phyloP scores from a whole-genome alignment of 164 flowering plant species.

The Aristolochia californica region DNA sequence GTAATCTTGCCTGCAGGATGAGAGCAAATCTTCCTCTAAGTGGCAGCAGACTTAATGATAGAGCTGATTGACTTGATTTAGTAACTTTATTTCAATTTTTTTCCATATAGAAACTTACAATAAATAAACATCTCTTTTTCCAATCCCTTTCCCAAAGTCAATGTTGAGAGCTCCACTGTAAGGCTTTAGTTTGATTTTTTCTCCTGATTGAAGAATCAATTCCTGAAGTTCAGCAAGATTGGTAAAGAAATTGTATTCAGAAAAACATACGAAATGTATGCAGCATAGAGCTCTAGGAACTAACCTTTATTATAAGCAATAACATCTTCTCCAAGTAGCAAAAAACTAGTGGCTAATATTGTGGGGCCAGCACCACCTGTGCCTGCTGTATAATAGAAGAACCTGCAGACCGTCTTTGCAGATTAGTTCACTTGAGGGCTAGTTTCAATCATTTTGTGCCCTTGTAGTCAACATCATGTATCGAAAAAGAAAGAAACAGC shows the following conservation, averaged over 20 bases:
- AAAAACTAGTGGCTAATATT: constrained; percentile 86
- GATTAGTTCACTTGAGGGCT: background rate
- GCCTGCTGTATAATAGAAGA: constrained; percentile 92
- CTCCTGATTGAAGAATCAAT: constrained; percentile 40
- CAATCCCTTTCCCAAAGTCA: constrained; percentile 89
- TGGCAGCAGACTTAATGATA: too few species aligned
- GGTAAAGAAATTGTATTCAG: background rate
- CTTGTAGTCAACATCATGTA: too few species aligned
- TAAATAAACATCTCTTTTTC: constrained; percentile 78
- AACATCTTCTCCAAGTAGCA: constrained; percentile 95
- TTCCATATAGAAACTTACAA: constrained; percentile 54
- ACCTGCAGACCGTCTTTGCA: constrained; percentile 38
- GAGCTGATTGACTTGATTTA: too few species aligned
- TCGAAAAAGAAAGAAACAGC: too few species aligned
- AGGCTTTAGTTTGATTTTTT: constrained; percentile 67
- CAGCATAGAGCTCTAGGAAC: background rate
- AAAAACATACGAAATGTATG: background rate
- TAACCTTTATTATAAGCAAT: constrained; percentile 85
- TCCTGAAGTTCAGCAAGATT: background rate
- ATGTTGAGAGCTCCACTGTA: constrained; percentile 81
- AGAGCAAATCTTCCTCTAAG: too few species aligned
- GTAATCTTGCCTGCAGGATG: too few species aligned
- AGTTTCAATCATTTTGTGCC: too few species aligned
- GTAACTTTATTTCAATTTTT: too few species aligned
- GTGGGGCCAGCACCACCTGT: constrained; percentile 99